Percentiles rank a stretch among this genome's conserved stretches.
Evolutionary conservation across 2,329 filamentous ascomycete species (phyloP).

Genomic region (Blumeria graminis): DNA sequence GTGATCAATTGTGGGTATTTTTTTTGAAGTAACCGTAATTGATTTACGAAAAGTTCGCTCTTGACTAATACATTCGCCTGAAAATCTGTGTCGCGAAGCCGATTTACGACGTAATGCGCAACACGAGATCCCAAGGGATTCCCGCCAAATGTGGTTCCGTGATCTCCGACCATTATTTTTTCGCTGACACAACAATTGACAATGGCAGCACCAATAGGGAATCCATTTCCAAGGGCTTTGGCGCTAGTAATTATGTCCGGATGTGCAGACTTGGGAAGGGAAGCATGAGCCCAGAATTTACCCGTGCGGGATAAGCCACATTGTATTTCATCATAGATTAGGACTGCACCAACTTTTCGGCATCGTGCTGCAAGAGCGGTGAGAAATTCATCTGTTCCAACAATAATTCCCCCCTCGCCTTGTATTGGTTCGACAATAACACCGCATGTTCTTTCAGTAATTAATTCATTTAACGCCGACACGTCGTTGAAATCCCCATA

Average conservation of each 20-base stretch:
- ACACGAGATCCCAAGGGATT: constrained; percentile 46
- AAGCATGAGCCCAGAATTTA: constrained; percentile 66
- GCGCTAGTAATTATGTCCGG: constrained; percentile 86
- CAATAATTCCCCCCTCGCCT: constrained; percentile 80
- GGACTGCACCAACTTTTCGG: constrained; percentile 62
- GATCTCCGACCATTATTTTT: constrained; percentile 39
- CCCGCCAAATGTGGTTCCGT: constrained; percentile 53
- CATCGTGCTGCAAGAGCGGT: constrained; percentile 62
- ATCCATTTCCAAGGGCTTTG: constrained; percentile 89
- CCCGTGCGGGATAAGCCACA: constrained; percentile 79
- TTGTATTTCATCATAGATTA: constrained; percentile 95
- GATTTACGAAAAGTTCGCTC: constrained; percentile 30
- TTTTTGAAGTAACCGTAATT: constrained; percentile 30
- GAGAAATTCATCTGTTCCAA: constrained; percentile 64
- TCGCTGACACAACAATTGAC: constrained; percentile 36
- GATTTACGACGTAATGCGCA: constrained; percentile 62
- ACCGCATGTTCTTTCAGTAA: constrained; percentile 71
- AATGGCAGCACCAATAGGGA: constrained; percentile 72
- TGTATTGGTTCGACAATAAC: constrained; percentile 96
- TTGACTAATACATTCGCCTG: constrained; percentile 48
- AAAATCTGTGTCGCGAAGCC: constrained; percentile 46
- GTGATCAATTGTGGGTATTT: constrained; percentile 47
- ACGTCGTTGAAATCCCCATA: constrained; percentile 75
- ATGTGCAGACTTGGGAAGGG: constrained; percentile 54
- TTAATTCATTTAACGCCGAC: constrained; percentile 40